Conservation (phyloP, 768 basidiomycete species). For the Saitozyma podzolica region DNA sequence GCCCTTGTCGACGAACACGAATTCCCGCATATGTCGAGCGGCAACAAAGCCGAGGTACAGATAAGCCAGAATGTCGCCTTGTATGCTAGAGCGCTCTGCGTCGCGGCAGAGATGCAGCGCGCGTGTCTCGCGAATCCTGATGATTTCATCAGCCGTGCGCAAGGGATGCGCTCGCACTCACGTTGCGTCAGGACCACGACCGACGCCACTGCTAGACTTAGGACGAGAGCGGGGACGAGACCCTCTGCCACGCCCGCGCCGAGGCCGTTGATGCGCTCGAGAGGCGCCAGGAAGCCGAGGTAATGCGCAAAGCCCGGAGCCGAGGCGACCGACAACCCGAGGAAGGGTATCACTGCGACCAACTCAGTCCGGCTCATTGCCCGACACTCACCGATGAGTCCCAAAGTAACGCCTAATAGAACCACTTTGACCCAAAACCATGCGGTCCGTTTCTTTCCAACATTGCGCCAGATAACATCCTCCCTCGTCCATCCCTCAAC, state of each 20-base stretch:
- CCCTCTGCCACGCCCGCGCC: conserved; percentile 67
- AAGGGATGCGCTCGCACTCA: no score
- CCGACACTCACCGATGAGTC: conserved; percentile 58
- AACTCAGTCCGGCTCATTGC: conserved; percentile 48
- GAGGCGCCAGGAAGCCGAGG: conserved; percentile 63
- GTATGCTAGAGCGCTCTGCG: conserved; percentile 6
- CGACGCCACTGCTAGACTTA: conserved; percentile 62
- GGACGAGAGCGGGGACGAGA: conserved; percentile 67
- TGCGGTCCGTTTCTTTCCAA: conserved; percentile 58
- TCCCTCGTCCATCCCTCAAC: conserved; percentile 81
- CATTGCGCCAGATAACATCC: conserved; percentile 75
- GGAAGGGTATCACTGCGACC: conserved; percentile 65
- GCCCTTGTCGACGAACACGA: conserved; percentile 73
- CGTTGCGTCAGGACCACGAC: conserved; percentile 49
- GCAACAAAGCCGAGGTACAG: conserved; percentile 58
- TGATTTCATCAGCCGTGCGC: not conserved
- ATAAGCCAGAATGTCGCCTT: conserved; percentile 28
- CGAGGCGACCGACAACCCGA: conserved; percentile 66
- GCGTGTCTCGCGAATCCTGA: conserved; percentile 4
- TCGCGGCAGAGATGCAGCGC: no score
- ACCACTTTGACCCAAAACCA: conserved; percentile 63
- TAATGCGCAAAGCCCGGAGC: conserved; percentile 74
- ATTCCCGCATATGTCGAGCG: conserved; percentile 76
- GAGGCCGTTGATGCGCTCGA: conserved; percentile 59
- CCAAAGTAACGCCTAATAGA: conserved; percentile 60